A percentile compares a stretch with the other conserved stretches of the same genome.
Evolutionary conservation across 2,329 filamentous ascomycete genomes (phyloP).

Genomic region (Venturia pyrina): DNA sequence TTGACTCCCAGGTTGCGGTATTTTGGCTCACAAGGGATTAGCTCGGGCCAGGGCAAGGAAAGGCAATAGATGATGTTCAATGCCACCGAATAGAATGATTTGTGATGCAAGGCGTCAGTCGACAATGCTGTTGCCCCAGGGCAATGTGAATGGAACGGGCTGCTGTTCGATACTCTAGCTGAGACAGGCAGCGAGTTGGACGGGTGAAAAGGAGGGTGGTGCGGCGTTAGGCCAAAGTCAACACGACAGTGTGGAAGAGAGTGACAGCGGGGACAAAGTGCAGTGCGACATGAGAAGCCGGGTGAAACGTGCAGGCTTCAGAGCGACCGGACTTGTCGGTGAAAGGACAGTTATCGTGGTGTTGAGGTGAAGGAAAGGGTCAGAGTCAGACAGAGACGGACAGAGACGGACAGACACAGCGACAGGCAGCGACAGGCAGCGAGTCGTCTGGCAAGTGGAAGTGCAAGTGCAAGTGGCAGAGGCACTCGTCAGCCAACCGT

Average conservation of each 20-base stretch:
- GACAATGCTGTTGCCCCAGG: neutral
- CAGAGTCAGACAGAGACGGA: neutral
- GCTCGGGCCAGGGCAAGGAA: conserved; percentile 3
- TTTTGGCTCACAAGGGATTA: neutral
- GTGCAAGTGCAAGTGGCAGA: too few relatives aligned
- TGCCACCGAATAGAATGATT: neutral
- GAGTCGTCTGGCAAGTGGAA: neutral
- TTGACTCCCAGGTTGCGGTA: neutral
- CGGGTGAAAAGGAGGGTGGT: neutral
- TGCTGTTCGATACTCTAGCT: neutral
- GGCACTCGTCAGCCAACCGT: too few relatives aligned
- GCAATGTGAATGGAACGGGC: conserved; percentile 7
- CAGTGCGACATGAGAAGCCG: neutral
- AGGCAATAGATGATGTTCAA: neutral
- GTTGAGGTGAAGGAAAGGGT: neutral
- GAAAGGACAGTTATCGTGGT: neutral
- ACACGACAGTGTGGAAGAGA: neutral
- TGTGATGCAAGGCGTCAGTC: neutral
- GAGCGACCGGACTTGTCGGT: conserved; percentile 1
- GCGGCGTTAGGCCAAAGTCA: neutral
- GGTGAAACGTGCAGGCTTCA: neutral
- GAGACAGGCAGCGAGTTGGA: conserved; percentile 8
- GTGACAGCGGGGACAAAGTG: neutral
- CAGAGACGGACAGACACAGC: too few relatives aligned
- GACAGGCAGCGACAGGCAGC: neutral